Conservation (phyloP, 1,139 yeast genomes). For the Suhomyces anneliseae region DNA sequence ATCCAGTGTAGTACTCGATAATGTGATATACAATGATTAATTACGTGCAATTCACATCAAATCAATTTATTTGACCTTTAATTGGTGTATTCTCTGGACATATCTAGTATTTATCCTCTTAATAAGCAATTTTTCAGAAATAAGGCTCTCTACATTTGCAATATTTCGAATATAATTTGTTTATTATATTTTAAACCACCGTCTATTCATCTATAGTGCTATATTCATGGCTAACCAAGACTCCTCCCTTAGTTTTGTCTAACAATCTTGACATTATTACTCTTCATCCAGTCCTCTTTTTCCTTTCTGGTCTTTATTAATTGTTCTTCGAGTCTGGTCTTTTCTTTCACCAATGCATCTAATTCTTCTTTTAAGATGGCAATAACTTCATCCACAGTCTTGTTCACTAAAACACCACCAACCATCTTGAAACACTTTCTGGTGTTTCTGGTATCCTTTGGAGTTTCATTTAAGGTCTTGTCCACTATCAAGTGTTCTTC, state of each 20-base stretch:
- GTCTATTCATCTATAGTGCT: too few relatives aligned
- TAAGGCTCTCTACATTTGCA: too few relatives aligned
- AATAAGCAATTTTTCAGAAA: too few relatives aligned
- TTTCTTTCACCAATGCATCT: slow-evolving; percentile 34
- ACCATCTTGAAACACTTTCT: slow-evolving; percentile 92
- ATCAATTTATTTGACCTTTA: too few relatives aligned
- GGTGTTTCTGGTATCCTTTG: slow-evolving; percentile 49
- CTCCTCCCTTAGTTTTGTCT: slow-evolving; percentile 20
- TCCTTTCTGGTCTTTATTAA: slow-evolving; percentile 49
- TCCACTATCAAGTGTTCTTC: slow-evolving; percentile 46
- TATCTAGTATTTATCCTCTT: too few relatives aligned
- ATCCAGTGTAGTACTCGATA: too few relatives aligned
- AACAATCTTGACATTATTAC: slow-evolving; percentile 65
- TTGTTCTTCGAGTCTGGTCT: slow-evolving; percentile 46
- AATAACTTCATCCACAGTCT: slow-evolving; percentile 72
- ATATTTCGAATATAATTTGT: not conserved
- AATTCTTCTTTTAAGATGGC: slow-evolving; percentile 66
- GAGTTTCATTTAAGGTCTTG: slow-evolving; percentile 48
- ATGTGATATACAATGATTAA: too few relatives aligned
- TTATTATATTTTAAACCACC: too few relatives aligned
- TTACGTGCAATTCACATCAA: too few relatives aligned
- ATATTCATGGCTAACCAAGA: too few relatives aligned
- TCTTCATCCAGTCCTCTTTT: slow-evolving; percentile 67
- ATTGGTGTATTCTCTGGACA: too few relatives aligned
- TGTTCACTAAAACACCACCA: slow-evolving; percentile 89